Evolutionary conservation across 805 yeast species (phyloP).

Genomic region (Yarrowia bubula): DNA sequence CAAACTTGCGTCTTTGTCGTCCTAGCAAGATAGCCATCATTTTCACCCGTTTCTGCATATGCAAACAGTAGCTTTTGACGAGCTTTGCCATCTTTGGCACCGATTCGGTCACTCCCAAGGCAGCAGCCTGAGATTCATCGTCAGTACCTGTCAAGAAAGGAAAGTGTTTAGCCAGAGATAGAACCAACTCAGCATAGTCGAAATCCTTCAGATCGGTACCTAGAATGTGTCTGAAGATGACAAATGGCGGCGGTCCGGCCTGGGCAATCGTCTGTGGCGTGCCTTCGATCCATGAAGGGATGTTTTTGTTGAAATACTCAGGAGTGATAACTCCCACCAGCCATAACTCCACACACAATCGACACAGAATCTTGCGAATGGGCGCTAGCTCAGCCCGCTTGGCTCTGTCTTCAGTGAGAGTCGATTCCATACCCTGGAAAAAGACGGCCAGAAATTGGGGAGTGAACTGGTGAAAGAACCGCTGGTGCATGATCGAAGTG

Average conservation of each 20-base stretch:
- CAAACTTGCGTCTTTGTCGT: constrained; percentile 30
- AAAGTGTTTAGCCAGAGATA: constrained; percentile 1
- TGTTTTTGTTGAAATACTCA: constrained; percentile 6
- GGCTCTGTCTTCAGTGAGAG: constrained; percentile 16
- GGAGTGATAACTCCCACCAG: constrained; percentile 47
- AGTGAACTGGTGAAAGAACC: constrained; percentile 59
- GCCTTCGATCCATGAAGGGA: constrained; percentile 13
- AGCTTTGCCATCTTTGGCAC: constrained; percentile 24
- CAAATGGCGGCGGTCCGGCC: neutral
- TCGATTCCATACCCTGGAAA: constrained; percentile 8
- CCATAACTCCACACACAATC: constrained; percentile 58
- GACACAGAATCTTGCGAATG: constrained; percentile 51
- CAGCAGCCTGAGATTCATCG: neutral
- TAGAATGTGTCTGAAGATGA: constrained; percentile 2
- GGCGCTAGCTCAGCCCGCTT: constrained; percentile 30
- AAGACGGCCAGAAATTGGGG: constrained; percentile 31
- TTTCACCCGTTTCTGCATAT: constrained; percentile 22
- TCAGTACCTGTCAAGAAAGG: neutral
- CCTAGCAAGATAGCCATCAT: constrained; percentile 22
- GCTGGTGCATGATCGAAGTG: constrained; percentile 70
- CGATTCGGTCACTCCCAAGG: neutral
- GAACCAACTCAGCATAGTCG: constrained; percentile 13
- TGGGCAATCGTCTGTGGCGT: constrained; percentile 11
- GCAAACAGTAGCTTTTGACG: constrained; percentile 18
- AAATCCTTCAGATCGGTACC: constrained; percentile 12